These are phyloP conservation scores for Suillus brevipes DNA, from an alignment of 768 basidiomycete species.

Conservation along the genomic window DNA sequence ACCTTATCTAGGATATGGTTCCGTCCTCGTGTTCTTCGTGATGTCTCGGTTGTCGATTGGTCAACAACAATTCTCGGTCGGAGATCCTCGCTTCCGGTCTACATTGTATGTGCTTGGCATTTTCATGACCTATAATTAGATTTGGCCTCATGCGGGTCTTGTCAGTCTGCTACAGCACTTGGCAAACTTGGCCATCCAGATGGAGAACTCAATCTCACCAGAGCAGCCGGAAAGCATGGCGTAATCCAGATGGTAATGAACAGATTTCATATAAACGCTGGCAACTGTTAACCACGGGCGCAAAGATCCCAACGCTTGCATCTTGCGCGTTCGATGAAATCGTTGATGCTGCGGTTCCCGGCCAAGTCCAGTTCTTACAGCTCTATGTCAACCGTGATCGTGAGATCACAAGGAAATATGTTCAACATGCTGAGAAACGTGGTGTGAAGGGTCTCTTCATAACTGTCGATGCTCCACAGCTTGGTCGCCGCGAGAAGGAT, in stretches of 20 bases:
- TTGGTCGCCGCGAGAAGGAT: conserved; percentile 93
- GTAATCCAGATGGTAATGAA: conserved; percentile 67
- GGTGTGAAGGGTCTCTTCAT: conserved; percentile 95
- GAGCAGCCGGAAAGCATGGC: conserved; percentile 79
- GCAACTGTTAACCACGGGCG: background rate
- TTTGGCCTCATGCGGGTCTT: conserved; percentile 9
- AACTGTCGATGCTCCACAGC: conserved; percentile 96
- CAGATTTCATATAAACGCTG: background rate
- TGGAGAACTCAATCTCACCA: conserved; percentile 88
- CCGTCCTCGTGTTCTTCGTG: conserved; percentile 79
- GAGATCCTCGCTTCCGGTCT: conserved; percentile 72
- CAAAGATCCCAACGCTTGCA: conserved; percentile 90
- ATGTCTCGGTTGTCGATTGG: conserved; percentile 86
- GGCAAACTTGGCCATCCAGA: conserved; percentile 96
- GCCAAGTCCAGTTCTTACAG: conserved; percentile 85
- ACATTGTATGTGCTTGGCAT: conserved; percentile 54
- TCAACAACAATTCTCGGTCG: conserved; percentile 81
- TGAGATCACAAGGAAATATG: conserved; percentile 78
- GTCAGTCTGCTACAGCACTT: conserved; percentile 79
- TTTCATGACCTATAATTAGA: background rate
- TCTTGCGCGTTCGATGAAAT: conserved; percentile 97
- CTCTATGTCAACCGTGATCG: conserved; percentile 91
- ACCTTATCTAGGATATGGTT: conserved; percentile 73
- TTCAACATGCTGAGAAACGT: conserved; percentile 86
- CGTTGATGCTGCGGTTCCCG: conserved; percentile 78